Conservation (phyloP, 2,329 filamentous ascomycete species). For the Penicillium thymicola region DNA sequence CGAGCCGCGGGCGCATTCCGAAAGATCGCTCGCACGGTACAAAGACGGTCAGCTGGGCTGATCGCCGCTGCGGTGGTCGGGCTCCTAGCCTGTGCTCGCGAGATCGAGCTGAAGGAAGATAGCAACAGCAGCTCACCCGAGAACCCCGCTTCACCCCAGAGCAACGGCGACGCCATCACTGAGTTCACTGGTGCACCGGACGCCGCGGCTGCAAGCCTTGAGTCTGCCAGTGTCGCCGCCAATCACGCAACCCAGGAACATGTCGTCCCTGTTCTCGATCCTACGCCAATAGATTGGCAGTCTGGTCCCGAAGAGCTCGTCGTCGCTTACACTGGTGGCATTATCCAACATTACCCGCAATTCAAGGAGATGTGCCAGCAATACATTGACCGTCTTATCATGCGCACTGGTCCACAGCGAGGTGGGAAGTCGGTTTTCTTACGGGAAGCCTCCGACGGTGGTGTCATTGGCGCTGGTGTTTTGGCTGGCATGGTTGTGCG, state of each 20-base stretch:
- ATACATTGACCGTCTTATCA: conserved; percentile 60
- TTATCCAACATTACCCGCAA: conserved; percentile 74
- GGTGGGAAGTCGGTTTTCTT: conserved; percentile 51
- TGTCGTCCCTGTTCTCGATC: conserved; percentile 38
- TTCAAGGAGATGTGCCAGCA: conserved; percentile 67
- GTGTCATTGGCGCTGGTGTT: conserved; percentile 56
- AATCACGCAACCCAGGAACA: conserved; percentile 24
- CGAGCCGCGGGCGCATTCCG: conserved; percentile 59
- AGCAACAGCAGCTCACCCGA: conserved; percentile 38
- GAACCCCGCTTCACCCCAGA: conserved; percentile 27
- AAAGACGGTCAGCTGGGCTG: conserved; percentile 69
- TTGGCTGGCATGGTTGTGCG: conserved; percentile 48
- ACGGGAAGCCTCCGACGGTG: conserved; percentile 52
- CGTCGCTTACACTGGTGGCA: conserved; percentile 76
- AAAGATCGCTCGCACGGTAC: conserved; percentile 66
- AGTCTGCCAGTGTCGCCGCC: neutral
- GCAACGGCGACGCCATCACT: conserved; percentile 23
- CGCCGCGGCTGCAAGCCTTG: conserved; percentile 4
- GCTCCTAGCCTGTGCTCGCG: conserved; percentile 65
- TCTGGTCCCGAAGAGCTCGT: conserved; percentile 60
- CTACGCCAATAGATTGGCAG: conserved; percentile 39
- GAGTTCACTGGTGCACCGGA: conserved; percentile 11
- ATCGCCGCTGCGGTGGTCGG: conserved; percentile 71
- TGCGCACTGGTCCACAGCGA: conserved; percentile 44
- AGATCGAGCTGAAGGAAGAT: conserved; percentile 52